Percentiles rank a stretch among this genome's conserved stretches.
phyloP scores from a whole-genome alignment of 2,329 filamentous ascomycete genomes.

The Penicillium polonicum region DNA sequence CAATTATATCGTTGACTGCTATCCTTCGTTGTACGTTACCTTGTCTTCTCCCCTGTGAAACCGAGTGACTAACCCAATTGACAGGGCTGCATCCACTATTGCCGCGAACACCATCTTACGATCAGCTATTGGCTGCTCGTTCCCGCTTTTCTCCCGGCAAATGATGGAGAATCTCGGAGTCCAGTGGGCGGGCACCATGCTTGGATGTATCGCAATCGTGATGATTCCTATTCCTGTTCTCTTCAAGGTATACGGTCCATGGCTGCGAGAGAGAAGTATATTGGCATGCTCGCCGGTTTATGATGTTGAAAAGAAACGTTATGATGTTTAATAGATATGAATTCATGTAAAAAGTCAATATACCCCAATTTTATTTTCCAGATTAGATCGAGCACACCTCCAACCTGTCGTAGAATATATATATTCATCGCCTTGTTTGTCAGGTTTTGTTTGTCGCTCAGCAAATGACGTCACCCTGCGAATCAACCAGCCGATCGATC shows the following conservation, averaged over 20 bases:
- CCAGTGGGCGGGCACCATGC: slow-evolving; percentile 10
- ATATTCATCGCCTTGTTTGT: background rate
- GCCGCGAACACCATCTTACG: slow-evolving; percentile 10
- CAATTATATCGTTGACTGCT: slow-evolving; percentile 61
- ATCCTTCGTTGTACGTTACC: slow-evolving; percentile 49
- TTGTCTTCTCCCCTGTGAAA: too few species aligned
- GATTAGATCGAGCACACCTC: background rate
- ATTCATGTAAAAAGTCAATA: background rate
- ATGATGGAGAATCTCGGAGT: slow-evolving; percentile 12
- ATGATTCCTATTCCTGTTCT: slow-evolving; percentile 12
- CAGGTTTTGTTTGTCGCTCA: background rate
- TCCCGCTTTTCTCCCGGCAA: slow-evolving; percentile 9
- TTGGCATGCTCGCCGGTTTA: slow-evolving; percentile 10
- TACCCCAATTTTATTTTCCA: background rate
- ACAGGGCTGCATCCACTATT: slow-evolving; percentile 10
- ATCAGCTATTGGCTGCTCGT: slow-evolving; percentile 8
- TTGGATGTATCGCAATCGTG: slow-evolving; percentile 5
- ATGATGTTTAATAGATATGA: slow-evolving; percentile 8
- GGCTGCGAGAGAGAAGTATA: slow-evolving; percentile 5
- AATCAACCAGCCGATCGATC: background rate
- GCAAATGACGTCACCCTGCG: background rate
- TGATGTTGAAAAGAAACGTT: slow-evolving; percentile 9
- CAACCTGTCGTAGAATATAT: background rate
- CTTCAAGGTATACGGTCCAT: slow-evolving; percentile 10
- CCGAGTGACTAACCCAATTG: slow-evolving; percentile 5